Conservation (phyloP, 331 rosid species). For the Cucumis variabilis region DNA sequence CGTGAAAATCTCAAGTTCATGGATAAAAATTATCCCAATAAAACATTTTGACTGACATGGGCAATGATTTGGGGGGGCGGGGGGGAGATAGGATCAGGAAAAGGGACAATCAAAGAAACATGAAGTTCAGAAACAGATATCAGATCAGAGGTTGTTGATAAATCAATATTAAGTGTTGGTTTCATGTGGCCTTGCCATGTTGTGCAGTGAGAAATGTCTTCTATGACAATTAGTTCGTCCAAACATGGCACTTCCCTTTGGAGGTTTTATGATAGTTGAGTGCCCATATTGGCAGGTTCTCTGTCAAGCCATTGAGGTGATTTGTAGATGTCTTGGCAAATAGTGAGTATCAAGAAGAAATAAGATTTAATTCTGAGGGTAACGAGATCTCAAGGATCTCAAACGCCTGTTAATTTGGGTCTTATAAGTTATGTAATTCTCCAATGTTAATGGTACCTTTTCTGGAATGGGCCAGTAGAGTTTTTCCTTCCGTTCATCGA, state of each 20-base stretch:
- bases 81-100: not conserved
- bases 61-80: too few species aligned
- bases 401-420: not conserved
- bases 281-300: not conserved
- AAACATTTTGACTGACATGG: not conserved
- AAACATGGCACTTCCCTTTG: not conserved
- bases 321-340: not conserved
- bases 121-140: not conserved
- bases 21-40: not conserved
- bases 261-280: constrained; percentile 3
- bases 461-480: not conserved
- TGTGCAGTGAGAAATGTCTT: not conserved
- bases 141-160: not conserved
- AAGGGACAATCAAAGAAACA: not conserved
- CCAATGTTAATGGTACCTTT: not conserved
- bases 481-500: not conserved
- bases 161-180: not conserved
- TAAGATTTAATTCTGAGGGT: not conserved
- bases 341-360: not conserved
- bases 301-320: not conserved
- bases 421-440: not conserved
- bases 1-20: not conserved
- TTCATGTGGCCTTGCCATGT: not conserved
- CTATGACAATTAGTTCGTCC: not conserved
- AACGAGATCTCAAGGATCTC: not conserved